Evolutionary conservation across 1,284 basidiomycete genomes (phyloP), one percentile per base, ranked within the genome.

Genomic region (Austroboletus novae-zelandiae): DNA sequence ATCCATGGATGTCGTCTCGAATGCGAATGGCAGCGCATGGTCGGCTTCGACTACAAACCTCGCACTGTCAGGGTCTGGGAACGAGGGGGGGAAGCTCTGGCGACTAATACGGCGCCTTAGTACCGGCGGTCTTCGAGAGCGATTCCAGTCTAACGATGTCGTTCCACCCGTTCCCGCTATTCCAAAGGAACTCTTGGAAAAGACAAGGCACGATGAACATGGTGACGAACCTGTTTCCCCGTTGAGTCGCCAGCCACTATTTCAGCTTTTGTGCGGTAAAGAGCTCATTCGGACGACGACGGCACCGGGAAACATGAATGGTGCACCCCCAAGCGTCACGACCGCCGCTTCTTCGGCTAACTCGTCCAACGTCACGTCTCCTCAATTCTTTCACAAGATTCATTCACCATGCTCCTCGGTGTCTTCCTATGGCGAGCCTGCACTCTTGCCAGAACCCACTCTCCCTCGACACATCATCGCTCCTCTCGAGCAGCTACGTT

Each of bases 61-160:
- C 41, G 29, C 31, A 20, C 47, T 32, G 7, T 55, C 61, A 18
- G 48, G 35, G 29, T 46, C 58, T 50, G 51, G 47, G 25, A 18
- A 42, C 14, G 71, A 71, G 7, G 61, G 70, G 4, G 73, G 77
- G 14, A 78, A 73, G 57, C 66, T 86, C 3, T 87, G 83, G 84
- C 83, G 75, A 62, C 61, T 89, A 41, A 75, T 89, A 73, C 86
- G 85, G 64, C 74, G 83, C 27, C 78, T 88, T 49, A 86, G 84
- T 56, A 77, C 80, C 0, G 81, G 81, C 13, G 81, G 74, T 3
- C 66, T 86, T 39, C 74, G 81, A 51, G 84, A 87, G 17, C 80
- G 75, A 58, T 83, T 77, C 57, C 65, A 70, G 40, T 20, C 55
- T 43, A 54, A 61, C 40, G 58, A 63, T 23, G 57, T 62, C 3